Evolutionary conservation across 345 rosid species (phyloP), one percentile per base, ranked within the genome.

Genomic region (Eucalyptus virginea): DNA sequence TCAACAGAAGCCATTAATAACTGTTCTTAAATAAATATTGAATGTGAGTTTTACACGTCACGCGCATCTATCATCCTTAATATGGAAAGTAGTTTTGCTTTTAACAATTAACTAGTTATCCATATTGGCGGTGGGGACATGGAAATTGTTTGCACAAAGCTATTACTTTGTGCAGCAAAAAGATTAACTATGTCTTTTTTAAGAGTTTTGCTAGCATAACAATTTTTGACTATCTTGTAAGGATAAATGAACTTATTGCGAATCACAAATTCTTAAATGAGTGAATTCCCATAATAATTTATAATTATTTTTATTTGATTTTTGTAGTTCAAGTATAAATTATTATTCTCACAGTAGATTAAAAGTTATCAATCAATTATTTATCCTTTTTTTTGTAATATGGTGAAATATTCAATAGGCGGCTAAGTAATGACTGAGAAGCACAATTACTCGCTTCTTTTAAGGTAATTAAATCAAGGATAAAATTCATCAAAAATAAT

Each of bases 301-400:
- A 3, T 3, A 52, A 19, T 52, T 52, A 52, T 52, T 8, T 19
- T 21, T 52, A 52, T 52, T 52, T 8, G 5, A 8, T 52, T 52
- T 52, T 52, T 52, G 24, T 19, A 8, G 5, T 52, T 52, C 1
- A 8, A 1, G n/a, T 52, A 8, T 19, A 52, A 19, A 19, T 8
- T 52, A 0, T 19, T 1, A 52, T 52, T 19, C 5, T 52, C 4
- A 19, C 0, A 3, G 0, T 19, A 52, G 1, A 52, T 52, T 52
- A 52, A 52, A 52, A 52, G 0, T 0, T 52, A 52, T 52, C 5
- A 52, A 52, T 8, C 0, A 52, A 52, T 52, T n/a, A n/a, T n/a
- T n/a, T n/a, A n/a, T n/a, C n/a, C n/a, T 6, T 52, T 3, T 17
- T 67, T 32, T 56, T 4, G 23, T 9, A 24, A 56, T 56, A 56